phyloP scores from a whole-genome alignment of 306 rosid genomes.

The Malus orientalis region DNA sequence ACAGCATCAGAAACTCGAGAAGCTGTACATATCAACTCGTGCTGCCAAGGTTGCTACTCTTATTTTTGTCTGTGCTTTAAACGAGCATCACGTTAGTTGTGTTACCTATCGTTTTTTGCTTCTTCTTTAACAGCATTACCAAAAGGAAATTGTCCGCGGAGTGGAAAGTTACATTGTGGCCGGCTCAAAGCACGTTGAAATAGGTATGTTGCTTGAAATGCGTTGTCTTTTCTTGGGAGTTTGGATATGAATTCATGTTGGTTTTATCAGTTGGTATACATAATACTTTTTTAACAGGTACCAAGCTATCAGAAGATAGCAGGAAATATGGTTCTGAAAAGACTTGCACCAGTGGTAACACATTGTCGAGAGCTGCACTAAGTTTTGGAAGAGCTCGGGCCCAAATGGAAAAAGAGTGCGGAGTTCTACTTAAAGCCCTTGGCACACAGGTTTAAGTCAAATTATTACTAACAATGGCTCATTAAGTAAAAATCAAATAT shows the following conservation, averaged over 20 bases:
- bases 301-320: conserved; percentile 88
- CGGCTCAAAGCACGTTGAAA: conserved; percentile 82
- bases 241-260: conserved; percentile 2
- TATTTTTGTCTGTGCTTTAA: conserved; percentile 10
- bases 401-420: conserved; percentile 88
- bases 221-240: conserved; percentile 3
- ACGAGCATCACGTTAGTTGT: background rate
- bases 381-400: conserved; percentile 67
- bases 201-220: conserved; percentile 35
- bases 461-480: background rate
- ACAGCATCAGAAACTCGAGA: conserved; percentile 80
- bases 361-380: conserved; percentile 58
- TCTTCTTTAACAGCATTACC: conserved; percentile 52
- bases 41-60: conserved; percentile 63
- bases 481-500: background rate
- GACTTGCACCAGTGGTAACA: conserved; percentile 77
- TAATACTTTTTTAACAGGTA: conserved; percentile 40
- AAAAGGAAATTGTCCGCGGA: conserved; percentile 83
- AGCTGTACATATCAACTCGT: conserved; percentile 74
- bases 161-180: conserved; percentile 84
- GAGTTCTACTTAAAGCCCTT: conserved; percentile 60
- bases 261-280: background rate
- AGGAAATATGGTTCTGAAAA: conserved; percentile 82
- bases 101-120: background rate
- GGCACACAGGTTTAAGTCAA: conserved; percentile 67